Conservation (phyloP, 768 basidiomycete genomes). For the Lyophyllum shimeji region DNA sequence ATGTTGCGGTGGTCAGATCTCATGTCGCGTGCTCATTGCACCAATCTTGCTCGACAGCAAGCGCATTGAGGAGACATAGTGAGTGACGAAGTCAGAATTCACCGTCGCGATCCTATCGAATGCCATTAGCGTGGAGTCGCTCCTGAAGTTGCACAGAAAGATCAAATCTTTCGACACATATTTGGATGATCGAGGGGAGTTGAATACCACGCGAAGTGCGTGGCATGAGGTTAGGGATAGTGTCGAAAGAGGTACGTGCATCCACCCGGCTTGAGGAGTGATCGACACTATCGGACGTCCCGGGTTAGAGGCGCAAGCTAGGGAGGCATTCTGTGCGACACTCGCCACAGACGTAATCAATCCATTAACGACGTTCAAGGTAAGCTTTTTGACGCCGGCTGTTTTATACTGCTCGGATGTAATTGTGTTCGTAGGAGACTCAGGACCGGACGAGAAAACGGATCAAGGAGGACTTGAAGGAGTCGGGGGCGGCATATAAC, state of each 20-base stretch:
- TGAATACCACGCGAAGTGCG: slow-evolving; percentile 63
- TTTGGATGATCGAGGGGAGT: slow-evolving; percentile 70
- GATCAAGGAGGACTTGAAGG: slow-evolving; percentile 88
- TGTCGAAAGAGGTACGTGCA: slow-evolving; percentile 67
- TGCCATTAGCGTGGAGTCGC: slow-evolving; percentile 62
- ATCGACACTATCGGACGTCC: slow-evolving; percentile 11
- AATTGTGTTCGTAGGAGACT: slow-evolving; percentile 56
- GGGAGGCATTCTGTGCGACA: slow-evolving; percentile 75
- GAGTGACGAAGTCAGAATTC: slow-evolving; percentile 24
- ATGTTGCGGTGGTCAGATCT: slow-evolving; percentile 17
- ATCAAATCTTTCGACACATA: slow-evolving; percentile 66
- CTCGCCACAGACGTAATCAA: slow-evolving; percentile 72
- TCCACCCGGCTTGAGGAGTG: neutral
- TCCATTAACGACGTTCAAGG: slow-evolving; percentile 68
- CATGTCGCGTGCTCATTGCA: slow-evolving; percentile 16
- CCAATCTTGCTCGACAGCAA: slow-evolving; percentile 52
- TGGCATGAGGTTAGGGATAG: slow-evolving; percentile 89
- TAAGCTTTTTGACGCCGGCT: slow-evolving; percentile 20
- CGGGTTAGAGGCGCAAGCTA: slow-evolving; percentile 71
- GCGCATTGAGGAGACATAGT: slow-evolving; percentile 87
- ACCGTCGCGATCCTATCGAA: slow-evolving; percentile 3
- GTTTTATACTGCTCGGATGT: neutral
- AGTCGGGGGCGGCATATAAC: slow-evolving; percentile 69
- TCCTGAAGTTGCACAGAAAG: slow-evolving; percentile 72
- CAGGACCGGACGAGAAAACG: slow-evolving; percentile 91